These are phyloP conservation scores for Boeremia exigua DNA, from an alignment of 2,329 filamentous ascomycete species.

Conservation along the genomic window DNA sequence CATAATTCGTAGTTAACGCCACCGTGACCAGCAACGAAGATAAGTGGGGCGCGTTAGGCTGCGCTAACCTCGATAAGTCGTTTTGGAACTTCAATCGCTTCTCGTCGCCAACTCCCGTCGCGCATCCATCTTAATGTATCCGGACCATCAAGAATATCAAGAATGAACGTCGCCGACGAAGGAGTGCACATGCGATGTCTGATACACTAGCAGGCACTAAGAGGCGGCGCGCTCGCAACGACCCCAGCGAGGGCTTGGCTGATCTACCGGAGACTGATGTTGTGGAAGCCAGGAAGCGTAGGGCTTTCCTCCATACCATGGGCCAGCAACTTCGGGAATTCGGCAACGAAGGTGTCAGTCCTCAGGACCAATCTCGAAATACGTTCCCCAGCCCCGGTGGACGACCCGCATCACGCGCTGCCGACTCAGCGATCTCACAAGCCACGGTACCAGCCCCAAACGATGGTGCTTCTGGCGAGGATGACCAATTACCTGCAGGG, in stretches of 20 bases:
- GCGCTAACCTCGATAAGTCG: too few species aligned
- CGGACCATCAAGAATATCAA: too few species aligned
- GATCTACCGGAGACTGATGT: conserved; percentile 3
- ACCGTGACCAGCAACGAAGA: too few species aligned
- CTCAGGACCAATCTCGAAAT: conserved; percentile 23
- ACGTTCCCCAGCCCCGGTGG: conserved; percentile 27
- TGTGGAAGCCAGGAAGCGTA: conserved; percentile 22
- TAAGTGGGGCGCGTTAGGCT: too few species aligned
- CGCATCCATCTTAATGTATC: too few species aligned
- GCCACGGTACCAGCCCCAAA: conserved; percentile 11
- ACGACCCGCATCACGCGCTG: conserved; percentile 15
- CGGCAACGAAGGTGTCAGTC: conserved; percentile 29
- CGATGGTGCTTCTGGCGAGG: conserved; percentile 28
- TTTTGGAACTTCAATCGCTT: too few species aligned
- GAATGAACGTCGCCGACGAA: too few species aligned
- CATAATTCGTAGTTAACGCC: too few species aligned
- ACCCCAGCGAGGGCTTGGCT: conserved; percentile 13
- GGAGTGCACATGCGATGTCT: conserved; percentile 17
- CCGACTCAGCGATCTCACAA: conserved; percentile 5
- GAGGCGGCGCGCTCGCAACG: conserved; percentile 21
- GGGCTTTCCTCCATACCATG: conserved; percentile 35
- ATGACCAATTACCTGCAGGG: conserved; percentile 28
- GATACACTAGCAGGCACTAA: conserved; percentile 21
- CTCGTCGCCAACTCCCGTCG: too few species aligned
- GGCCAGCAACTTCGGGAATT: conserved; percentile 35